Evolutionary conservation across 1,139 yeast genomes (phyloP), one percentile per base, ranked within the genome.

Genomic region (Geotrichum reessii): DNA sequence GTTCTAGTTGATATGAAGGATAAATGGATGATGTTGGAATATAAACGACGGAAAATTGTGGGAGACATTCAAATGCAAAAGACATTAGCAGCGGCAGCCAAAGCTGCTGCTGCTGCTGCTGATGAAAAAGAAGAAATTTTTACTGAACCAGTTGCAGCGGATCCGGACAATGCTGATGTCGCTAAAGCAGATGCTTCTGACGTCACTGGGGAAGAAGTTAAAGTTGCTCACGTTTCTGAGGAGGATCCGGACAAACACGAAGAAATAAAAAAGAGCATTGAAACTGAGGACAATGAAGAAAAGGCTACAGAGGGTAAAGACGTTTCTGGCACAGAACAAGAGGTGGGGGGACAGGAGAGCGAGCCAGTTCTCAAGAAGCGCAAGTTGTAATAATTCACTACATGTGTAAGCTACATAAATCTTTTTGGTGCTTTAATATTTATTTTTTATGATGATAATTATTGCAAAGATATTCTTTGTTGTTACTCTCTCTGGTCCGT

Each of bases 11-110:
- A 31, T 21, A 17, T 53, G 12, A 28, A 24, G 25, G 47, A 53
- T 14, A 42, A 53, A 24, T 53, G 55, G 55, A 25, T 11, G 33
- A 44, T 33, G 8, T 33, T 53, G 4, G 55, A 53, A 7, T 24
- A 33, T 21, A 46, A 24, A 31, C 55, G 55, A 14, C 19, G 25
- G n/a, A 27, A 47, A 14, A 25, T 53, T 12, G 37, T 46, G 12
- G 24, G 44, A 28, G 55, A 53, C 19, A 31, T 31, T 31, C 12
- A 31, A n/a, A n/a, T n/a, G 4, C 12, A 31, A n/a, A 31, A 31
- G 14, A 31, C 4, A 12, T 12, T n/a, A 4, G 37, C 37, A 5
- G 37, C 37, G 12, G 37, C 37, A 5, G 37, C 12, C 14, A 9
- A 31, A 31, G 37, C 9, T 4, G 12, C 9, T 31, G 37, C 37